These are phyloP conservation scores for Neurospora sp. DNA, from an alignment of 495 filamentous ascomycete genomes.

Conservation along the genomic window DNA sequence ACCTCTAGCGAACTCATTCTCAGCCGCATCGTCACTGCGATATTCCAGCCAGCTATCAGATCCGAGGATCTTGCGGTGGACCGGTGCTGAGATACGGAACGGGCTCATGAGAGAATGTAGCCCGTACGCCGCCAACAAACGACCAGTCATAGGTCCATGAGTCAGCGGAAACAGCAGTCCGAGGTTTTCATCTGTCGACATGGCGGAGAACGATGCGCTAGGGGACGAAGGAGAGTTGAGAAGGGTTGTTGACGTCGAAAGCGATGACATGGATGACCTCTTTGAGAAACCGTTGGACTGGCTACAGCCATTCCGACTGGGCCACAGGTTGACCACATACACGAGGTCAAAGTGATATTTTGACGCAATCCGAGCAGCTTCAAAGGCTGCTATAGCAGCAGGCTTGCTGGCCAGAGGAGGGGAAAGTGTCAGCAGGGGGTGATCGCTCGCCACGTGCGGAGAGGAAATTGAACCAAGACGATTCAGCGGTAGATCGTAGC, in stretches of 20 bases:
- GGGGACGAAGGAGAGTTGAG: neutral
- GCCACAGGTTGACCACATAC: conserved; percentile 37
- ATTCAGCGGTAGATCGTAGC: conserved; percentile 9
- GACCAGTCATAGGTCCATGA: conserved; percentile 18
- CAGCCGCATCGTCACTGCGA: conserved; percentile 14
- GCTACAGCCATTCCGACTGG: conserved; percentile 15
- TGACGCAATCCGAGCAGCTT: conserved; percentile 30
- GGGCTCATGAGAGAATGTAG: conserved; percentile 24
- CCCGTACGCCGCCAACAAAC: conserved; percentile 32
- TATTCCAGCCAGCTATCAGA: conserved; percentile 32
- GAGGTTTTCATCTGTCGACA: neutral
- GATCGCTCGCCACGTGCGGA: neutral
- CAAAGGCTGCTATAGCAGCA: conserved; percentile 27
- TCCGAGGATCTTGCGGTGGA: conserved; percentile 28
- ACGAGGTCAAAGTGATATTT: conserved; percentile 33
- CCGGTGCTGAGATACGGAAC: conserved; percentile 27
- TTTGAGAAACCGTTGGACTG: conserved; percentile 1
- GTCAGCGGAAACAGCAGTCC: neutral
- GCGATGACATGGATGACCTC: conserved; percentile 2
- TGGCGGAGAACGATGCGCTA: neutral
- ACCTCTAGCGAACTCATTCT: conserved; percentile 26
- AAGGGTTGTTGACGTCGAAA: neutral
- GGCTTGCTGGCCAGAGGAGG: conserved; percentile 20
- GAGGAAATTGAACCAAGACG: conserved; percentile 1
- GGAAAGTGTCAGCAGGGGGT: conserved; percentile 15